phyloP scores from a whole-genome alignment of 2,329 filamentous ascomycete species.

The Fusarium falciforme region DNA sequence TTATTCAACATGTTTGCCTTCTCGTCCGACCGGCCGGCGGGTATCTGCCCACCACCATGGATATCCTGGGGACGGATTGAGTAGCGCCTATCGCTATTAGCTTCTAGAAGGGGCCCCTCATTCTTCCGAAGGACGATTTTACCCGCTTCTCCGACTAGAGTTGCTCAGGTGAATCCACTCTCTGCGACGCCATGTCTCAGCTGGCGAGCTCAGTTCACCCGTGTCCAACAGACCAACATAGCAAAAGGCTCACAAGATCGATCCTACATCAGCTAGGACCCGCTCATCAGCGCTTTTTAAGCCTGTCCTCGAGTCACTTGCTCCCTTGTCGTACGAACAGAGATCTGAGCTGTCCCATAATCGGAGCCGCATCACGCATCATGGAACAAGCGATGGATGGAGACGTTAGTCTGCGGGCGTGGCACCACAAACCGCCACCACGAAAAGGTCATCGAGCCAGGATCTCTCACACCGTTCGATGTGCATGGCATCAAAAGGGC shows the following conservation, averaged over 20 bases:
- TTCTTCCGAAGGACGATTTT: background rate
- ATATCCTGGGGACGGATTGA: background rate
- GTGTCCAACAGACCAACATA: constrained; percentile 19
- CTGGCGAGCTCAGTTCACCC: constrained; percentile 14
- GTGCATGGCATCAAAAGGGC: constrained; percentile 1
- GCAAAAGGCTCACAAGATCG: constrained; percentile 30
- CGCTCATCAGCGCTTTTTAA: constrained; percentile 1
- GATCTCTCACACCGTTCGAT: constrained; percentile 17
- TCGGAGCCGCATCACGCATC: constrained; percentile 10
- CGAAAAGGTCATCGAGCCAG: constrained; percentile 19
- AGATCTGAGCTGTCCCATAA: background rate
- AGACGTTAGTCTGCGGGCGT: constrained; percentile 17
- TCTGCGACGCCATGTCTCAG: constrained; percentile 24
- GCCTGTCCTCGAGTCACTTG: constrained; percentile 26
- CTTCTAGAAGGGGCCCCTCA: constrained; percentile 12
- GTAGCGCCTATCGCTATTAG: constrained; percentile 1
- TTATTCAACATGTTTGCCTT: background rate
- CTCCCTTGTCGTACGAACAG: constrained; percentile 20
- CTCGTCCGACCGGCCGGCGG: background rate
- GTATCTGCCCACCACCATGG: background rate
- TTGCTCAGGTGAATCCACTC: constrained; percentile 12
- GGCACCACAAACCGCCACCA: constrained; percentile 28
- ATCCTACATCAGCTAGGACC: constrained; percentile 10
- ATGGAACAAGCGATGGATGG: constrained; percentile 7
- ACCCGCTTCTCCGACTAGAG: constrained; percentile 1